Conservation (phyloP, 495 filamentous ascomycete species). For the Clavariopsis aquatica region DNA sequence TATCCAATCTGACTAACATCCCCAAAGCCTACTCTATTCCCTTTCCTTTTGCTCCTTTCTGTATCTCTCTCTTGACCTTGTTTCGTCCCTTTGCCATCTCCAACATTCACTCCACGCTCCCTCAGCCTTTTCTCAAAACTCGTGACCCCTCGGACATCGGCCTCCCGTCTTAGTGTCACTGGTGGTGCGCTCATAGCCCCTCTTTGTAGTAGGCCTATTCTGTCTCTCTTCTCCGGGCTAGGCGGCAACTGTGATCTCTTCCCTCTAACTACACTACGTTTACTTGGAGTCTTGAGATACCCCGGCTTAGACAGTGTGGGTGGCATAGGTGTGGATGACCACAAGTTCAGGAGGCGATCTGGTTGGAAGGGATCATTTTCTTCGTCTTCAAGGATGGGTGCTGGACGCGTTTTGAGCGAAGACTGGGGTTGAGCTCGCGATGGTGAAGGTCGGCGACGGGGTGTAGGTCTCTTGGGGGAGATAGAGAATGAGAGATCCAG, state of each 20-base stretch:
- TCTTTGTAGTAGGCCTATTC: background rate
- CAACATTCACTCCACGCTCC: conserved; percentile 27
- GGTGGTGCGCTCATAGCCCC: conserved; percentile 27
- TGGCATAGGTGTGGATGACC: conserved; percentile 28
- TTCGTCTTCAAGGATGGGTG: background rate
- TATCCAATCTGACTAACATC: background rate
- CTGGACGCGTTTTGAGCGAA: background rate
- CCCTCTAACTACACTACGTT: conserved; percentile 21
- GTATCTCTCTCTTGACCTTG: background rate
- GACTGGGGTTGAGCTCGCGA: background rate
- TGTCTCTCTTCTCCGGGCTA: conserved; percentile 13
- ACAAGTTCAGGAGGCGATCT: conserved; percentile 13
- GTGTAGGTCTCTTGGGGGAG: conserved; percentile 4
- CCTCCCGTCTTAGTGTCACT: background rate
- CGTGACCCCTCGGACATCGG: conserved; percentile 28
- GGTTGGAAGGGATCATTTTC: background rate
- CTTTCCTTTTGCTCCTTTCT: background rate
- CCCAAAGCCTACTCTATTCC: conserved; percentile 9
- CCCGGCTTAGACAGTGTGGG: conserved; percentile 16
- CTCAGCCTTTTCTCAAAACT: conserved; percentile 45
- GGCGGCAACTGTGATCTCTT: conserved; percentile 17
- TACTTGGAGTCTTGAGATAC: conserved; percentile 41
- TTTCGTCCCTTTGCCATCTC: background rate
- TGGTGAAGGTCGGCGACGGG: conserved; percentile 1
- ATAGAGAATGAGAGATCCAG: conserved; percentile 36